phyloP scores from a whole-genome alignment of 169 alveolate species.

The Cryptosporidium ubiquitum region DNA sequence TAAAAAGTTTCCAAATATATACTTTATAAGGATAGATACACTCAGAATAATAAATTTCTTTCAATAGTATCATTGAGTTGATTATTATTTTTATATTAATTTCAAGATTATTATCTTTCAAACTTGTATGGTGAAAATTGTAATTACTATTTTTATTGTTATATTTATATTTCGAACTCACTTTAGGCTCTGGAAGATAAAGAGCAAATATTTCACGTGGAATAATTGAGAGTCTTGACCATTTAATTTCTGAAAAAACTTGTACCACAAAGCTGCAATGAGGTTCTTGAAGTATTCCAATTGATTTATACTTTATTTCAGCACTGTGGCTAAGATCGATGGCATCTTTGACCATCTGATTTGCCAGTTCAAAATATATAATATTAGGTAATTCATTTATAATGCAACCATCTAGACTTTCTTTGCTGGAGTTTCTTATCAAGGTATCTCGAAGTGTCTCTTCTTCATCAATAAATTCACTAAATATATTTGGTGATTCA shows the following conservation, averaged over 20 bases:
- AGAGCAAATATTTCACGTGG: conserved; percentile 68
- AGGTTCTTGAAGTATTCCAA: conserved; percentile 40
- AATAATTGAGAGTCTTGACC: conserved; percentile 50
- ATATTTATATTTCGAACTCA: background rate
- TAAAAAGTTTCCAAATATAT: background rate
- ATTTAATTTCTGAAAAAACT: conserved; percentile 43
- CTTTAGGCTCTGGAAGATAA: conserved; percentile 50
- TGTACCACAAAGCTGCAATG: conserved; percentile 26
- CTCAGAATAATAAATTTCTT: conserved; percentile 21
- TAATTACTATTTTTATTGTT: background rate
- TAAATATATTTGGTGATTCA: background rate
- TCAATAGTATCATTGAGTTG: conserved; percentile 20
- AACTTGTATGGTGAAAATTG: background rate
- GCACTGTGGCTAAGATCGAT: conserved; percentile 36
- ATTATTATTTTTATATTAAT: conserved; percentile 9
- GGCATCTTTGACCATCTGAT: conserved; percentile 45
- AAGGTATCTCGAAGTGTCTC: background rate
- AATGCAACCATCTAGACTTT: background rate
- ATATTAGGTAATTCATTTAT: conserved; percentile 11
- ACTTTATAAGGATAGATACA: background rate
- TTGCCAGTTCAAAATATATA: conserved; percentile 35
- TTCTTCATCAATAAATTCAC: conserved; percentile 2
- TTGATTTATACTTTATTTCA: conserved; percentile 24
- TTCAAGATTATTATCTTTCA: background rate
- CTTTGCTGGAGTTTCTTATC: background rate